These are phyloP conservation scores for Pseudogymnoascus sp. DNA, from an alignment of 2,329 filamentous ascomycete genomes.

Conservation along the genomic window DNA sequence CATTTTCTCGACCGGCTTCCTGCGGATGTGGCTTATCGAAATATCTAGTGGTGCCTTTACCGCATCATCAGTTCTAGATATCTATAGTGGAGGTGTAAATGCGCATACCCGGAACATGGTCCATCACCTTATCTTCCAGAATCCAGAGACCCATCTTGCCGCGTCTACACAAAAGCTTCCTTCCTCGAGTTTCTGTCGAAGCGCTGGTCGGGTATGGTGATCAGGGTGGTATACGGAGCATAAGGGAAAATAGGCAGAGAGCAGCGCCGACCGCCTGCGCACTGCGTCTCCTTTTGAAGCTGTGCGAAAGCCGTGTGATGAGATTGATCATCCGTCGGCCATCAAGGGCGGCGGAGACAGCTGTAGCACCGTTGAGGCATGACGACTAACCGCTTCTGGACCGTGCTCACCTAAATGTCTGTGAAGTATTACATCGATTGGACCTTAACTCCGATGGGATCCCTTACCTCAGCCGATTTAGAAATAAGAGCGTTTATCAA, in stretches of 20 bases:
- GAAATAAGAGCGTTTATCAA: not conserved
- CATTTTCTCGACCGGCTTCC: constrained; percentile 30
- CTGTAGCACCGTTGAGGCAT: not conserved
- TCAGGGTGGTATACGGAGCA: not conserved
- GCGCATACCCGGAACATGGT: constrained; percentile 65
- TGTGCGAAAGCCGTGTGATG: not conserved
- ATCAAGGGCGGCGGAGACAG: constrained; percentile 1
- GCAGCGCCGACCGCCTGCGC: not conserved
- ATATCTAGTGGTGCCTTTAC: constrained; percentile 53
- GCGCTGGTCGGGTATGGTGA: constrained; percentile 9
- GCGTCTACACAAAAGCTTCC: not conserved
- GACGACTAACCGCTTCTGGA: not conserved
- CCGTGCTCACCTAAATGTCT: not conserved
- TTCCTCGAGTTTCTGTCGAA: constrained; percentile 3
- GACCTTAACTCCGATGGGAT: not conserved
- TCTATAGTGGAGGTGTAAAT: not conserved
- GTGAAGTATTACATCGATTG: not conserved
- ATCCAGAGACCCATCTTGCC: constrained; percentile 63
- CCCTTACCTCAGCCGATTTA: not conserved
- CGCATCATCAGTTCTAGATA: not conserved
- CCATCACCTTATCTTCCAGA: constrained; percentile 57
- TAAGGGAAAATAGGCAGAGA: constrained; percentile 1
- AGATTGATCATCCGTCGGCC: not conserved
- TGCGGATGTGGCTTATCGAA: constrained; percentile 52
- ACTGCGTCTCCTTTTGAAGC: constrained; percentile 6